Evolutionary conservation across 495 filamentous ascomycete species (phyloP).

Genomic region (Lepraria neglecta): DNA sequence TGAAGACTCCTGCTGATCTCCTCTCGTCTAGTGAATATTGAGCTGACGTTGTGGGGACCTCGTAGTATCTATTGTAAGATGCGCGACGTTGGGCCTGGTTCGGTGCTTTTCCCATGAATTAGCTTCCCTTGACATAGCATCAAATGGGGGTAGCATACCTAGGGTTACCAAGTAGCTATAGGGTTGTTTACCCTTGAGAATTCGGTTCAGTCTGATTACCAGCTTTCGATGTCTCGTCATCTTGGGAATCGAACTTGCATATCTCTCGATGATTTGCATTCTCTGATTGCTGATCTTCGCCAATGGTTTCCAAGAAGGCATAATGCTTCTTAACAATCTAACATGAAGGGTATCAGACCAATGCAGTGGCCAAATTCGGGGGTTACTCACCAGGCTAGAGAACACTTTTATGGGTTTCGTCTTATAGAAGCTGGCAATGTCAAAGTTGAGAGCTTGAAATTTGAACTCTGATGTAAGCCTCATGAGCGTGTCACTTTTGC

Average conservation of each 20-base stretch:
- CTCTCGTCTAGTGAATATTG: constrained; percentile 16
- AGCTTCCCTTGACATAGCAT: not conserved
- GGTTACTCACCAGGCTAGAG: constrained; percentile 3
- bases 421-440: constrained; percentile 38
- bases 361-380: no score
- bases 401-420: constrained; percentile 18
- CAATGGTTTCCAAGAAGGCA: constrained; percentile 33
- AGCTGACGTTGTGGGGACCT: constrained; percentile 20
- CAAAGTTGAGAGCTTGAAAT: constrained; percentile 33
- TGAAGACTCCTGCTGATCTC: constrained; percentile 15
- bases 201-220: constrained; percentile 15
- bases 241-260: constrained; percentile 25
- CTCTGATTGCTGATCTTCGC: constrained; percentile 32
- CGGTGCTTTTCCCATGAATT: not conserved
- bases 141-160: not conserved
- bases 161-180: not conserved
- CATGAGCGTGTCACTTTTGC: constrained; percentile 28
- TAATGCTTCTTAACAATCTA: constrained; percentile 30
- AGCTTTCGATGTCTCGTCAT: constrained; percentile 18
- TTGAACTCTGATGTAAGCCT: constrained; percentile 37
- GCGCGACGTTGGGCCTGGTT: not conserved
- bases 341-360: constrained; percentile 28
- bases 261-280: constrained; percentile 30
- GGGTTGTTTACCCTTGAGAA: not conserved
- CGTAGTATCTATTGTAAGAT: constrained; percentile 15